Evolutionary conservation across 2,329 filamentous ascomycete genomes (phyloP).

Genomic region (Ceratocystis cubensis): DNA sequence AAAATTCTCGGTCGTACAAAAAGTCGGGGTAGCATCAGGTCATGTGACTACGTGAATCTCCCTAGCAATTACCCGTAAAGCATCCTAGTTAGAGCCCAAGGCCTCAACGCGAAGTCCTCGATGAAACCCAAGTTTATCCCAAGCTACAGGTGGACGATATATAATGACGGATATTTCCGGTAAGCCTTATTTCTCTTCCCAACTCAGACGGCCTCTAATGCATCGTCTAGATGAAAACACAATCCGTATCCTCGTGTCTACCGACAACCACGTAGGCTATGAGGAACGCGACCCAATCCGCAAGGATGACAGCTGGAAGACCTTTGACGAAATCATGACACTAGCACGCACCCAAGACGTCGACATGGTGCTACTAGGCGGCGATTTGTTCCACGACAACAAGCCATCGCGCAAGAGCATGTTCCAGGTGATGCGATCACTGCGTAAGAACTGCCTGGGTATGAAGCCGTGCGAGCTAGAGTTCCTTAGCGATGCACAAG

Average conservation of each 20-base stretch:
- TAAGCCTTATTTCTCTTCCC: background rate
- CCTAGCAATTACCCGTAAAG: background rate
- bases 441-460: slow-evolving; percentile 86
- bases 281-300: slow-evolving; percentile 85
- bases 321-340: slow-evolving; percentile 90
- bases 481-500: slow-evolving; percentile 82
- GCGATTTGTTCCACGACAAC: slow-evolving; percentile 96
- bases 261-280: slow-evolving; percentile 96
- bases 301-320: slow-evolving; percentile 94
- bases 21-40: background rate
- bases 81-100: background rate
- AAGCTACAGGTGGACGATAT: background rate
- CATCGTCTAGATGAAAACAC: slow-evolving; percentile 50
- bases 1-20: background rate
- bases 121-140: background rate
- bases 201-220: background rate
- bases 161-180: slow-evolving; percentile 7
- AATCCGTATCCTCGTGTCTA: slow-evolving; percentile 86
- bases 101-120: background rate
- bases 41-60: slow-evolving; percentile 1
- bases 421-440: slow-evolving; percentile 92
- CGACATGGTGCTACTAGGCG: slow-evolving; percentile 91
- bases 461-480: slow-evolving; percentile 93
- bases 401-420: slow-evolving; percentile 91
- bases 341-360: slow-evolving; percentile 77